Evolutionary conservation across 176 grass and related monocot genomes (phyloP), one percentile per base, ranked within the genome.

Genomic region (Dactylis glomerata): DNA sequence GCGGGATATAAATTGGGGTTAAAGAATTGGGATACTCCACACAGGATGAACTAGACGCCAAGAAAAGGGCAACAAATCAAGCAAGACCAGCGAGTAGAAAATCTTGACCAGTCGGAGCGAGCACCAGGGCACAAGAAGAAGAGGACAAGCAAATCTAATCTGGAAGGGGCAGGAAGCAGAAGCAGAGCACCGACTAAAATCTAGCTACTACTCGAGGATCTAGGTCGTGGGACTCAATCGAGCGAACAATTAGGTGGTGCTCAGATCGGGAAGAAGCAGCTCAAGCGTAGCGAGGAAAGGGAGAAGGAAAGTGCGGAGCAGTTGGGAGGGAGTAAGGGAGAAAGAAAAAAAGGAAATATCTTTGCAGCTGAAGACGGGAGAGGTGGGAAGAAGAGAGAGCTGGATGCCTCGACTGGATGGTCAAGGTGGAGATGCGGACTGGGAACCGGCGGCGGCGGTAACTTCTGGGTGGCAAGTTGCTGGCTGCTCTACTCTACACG

Each of bases 81-180:
- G 75, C 8, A 38, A 49, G 34, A 67, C 68, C 24, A 11, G 6
- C 15, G 27, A 76, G 68, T 57, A 57, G 17, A 67, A 66, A 77
- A 77, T 19, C 79, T 68, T 57, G 61, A 55, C 28, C 28, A 30
- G 68, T 16, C 69, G 61, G 78, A 75, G 19, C 26, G 27, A 67
- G 9, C 70, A 54, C 24, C 70, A 15, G 1, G 33, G 46, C 20
- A 67, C 61, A 82, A 37, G 38, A 74, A 73, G 23, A 64, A 52
- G 55, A 80, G 31, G 84, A 65, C 42, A 81, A 74, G 19, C 54
- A 54, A 73, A 86, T 86, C 77, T 65, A 65, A 87, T 19, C 85
- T 55, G 57, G 73, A 46, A 6, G 2, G 78, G 19, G 78, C 57
- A 67, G 51, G 78, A 64, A 81, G 42, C 78, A 49, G 27, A 47